Percentiles rank a stretch among this genome's conserved stretches.
Conservation (phyloP, 495 filamentous ascomycete species). For the Aspergillus kassunensis region DNA sequence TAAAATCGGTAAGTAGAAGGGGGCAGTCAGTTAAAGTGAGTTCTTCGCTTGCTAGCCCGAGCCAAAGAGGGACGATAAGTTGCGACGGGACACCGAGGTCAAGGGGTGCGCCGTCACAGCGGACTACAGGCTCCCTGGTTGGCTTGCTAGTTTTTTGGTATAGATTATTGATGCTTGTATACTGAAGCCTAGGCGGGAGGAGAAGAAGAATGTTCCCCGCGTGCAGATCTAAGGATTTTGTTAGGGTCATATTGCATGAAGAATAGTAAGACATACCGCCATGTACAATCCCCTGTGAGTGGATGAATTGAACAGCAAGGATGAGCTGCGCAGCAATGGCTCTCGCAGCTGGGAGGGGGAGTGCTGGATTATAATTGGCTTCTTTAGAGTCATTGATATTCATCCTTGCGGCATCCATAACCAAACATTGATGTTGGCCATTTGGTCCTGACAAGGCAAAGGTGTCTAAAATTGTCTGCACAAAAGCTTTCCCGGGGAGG, state of each 20-base stretch:
- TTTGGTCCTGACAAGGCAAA: constrained; percentile 39
- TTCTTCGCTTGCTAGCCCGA: neutral
- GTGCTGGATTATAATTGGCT: constrained; percentile 16
- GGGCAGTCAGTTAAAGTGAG: neutral
- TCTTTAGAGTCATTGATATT: constrained; percentile 26
- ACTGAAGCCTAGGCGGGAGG: neutral
- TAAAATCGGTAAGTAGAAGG: constrained; percentile 1
- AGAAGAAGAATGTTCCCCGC: constrained; percentile 8
- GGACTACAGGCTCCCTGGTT: constrained; percentile 1
- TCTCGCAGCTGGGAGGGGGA: constrained; percentile 30
- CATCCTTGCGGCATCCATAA: constrained; percentile 21
- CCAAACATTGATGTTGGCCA: constrained; percentile 38
- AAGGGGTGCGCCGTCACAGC: constrained; percentile 4
- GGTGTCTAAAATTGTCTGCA: constrained; percentile 26
- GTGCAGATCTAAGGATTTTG: constrained; percentile 6
- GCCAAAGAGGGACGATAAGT: constrained; percentile 1
- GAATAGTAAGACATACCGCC: constrained; percentile 11
- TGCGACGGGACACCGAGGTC: neutral
- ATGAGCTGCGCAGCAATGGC: constrained; percentile 38
- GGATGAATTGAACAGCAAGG: constrained; percentile 26
- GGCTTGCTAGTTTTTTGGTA: neutral
- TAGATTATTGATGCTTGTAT: constrained; percentile 1
- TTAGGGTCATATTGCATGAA: too few species aligned
- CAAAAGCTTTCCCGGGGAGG: constrained; percentile 12
- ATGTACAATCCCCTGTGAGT: constrained; percentile 25